Evolutionary conservation across 2,329 filamentous ascomycete species (phyloP), one percentile per base, ranked within the genome.

Genomic region (Colletotrichum cuscutae): DNA sequence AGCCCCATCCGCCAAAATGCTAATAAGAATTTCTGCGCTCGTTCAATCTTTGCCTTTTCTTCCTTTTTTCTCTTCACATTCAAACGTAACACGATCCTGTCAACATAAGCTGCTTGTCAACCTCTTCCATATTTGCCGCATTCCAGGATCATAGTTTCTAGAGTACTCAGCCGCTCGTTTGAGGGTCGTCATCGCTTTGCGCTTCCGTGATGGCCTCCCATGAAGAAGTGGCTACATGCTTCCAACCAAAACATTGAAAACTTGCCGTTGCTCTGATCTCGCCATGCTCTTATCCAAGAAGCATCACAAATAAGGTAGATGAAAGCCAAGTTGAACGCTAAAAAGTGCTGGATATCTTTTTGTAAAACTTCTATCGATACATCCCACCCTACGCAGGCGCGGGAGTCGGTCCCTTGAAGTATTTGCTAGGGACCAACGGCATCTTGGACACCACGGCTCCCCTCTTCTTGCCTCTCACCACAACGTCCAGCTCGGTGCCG

Each of bases 381-480:
- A 73, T 24, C 22, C 58, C 62, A 73, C n/a, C 22, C 58, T 61
- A 74, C 19, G 67, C 73, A 28, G 71, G 71, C 9, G 73, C 73
- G 26, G 71, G 67, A 56, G 35, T 72, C n/a, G 74, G 67, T 28
- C 81, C 82, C 81, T 86, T 92, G 83, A 89, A 93, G 83, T 97
- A 98, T 83, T 94, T 95, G 78, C 89, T 91, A 63, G 91, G 88
- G 64, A 97, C 89, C 82, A 97, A 98, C 1, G 95, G 95, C 95
- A 98, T 97, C 86, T 95, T 95, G 9, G 91, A 89, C 37, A 98
- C 93, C 4, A 89, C 89, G 1, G 92, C 95, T 83, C 91, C 91
- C 77, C 94, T 90, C 80, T 89, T 86, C 84, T 92, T 94, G 24
- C 95, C 95, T 65, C 95, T 87, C 2, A 98, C 92, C 52, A 94